phyloP scores from a whole-genome alignment of 768 basidiomycete species.

The Rhizopogon vesiculosus region DNA sequence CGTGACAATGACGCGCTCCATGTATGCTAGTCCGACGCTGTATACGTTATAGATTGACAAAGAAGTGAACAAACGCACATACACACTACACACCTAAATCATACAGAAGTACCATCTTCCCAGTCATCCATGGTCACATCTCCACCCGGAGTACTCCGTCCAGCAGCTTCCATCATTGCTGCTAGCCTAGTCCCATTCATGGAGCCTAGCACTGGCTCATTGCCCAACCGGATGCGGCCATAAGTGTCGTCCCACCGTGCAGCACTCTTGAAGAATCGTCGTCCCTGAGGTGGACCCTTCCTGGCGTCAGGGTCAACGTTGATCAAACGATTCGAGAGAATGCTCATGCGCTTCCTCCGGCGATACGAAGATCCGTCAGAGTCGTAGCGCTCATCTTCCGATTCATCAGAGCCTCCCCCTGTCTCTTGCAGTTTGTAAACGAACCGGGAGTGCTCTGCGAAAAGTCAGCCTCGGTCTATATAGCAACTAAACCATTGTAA shows the following conservation, averaged over 20 bases:
- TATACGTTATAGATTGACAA: too few relatives aligned
- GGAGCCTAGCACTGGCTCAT: conserved; percentile 18
- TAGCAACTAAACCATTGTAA: background rate
- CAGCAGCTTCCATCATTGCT: conserved; percentile 23
- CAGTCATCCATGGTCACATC: conserved; percentile 23
- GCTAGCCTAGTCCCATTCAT: conserved; percentile 9
- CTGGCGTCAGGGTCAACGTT: conserved; percentile 39
- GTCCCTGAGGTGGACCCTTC: conserved; percentile 25
- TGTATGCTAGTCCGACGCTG: too few relatives aligned
- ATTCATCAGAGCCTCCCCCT: conserved; percentile 42
- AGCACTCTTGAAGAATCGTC: conserved; percentile 57
- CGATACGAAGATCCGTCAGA: conserved; percentile 42
- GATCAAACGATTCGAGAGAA: conserved; percentile 56
- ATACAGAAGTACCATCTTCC: conserved; percentile 25
- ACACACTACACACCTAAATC: conserved; percentile 1
- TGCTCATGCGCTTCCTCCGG: conserved; percentile 60
- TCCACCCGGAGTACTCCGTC: conserved; percentile 9
- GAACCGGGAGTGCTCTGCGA: conserved; percentile 59
- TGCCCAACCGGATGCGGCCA: conserved; percentile 18
- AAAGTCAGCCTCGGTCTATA: background rate
- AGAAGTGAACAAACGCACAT: background rate
- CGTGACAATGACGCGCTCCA: background rate
- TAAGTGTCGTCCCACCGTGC: conserved; percentile 31
- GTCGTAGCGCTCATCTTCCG: conserved; percentile 43
- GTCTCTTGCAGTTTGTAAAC: conserved; percentile 56